Percentiles rank a stretch among this genome's conserved stretches.
Conservation (phyloP, 352 stramenopile genomes). For the Globisporangium megalacanthum region DNA sequence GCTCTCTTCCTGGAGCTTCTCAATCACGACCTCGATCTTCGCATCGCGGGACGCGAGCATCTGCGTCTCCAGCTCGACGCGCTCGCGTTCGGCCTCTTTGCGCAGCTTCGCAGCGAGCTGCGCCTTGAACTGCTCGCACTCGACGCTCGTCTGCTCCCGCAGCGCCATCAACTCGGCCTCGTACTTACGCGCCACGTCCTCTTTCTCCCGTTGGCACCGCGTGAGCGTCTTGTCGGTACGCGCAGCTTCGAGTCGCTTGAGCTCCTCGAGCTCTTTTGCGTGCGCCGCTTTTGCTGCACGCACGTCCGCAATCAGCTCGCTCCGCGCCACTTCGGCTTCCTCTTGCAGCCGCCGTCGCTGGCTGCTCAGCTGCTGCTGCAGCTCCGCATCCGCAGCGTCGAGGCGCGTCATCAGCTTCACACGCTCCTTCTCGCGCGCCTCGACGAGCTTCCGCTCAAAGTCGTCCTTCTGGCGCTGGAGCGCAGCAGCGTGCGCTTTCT, state of each 20-base stretch:
- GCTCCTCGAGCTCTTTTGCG: constrained; percentile 53
- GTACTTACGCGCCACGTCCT: constrained; percentile 57
- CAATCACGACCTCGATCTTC: constrained; percentile 79
- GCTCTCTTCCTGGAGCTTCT: constrained; percentile 73
- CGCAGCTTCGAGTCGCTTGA: constrained; percentile 39
- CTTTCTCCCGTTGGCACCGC: constrained; percentile 56
- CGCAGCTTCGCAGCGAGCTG: constrained; percentile 50
- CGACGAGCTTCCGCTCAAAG: constrained; percentile 63
- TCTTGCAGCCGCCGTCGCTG: constrained; percentile 70
- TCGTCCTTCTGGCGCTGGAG: constrained; percentile 60
- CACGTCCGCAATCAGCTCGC: constrained; percentile 50
- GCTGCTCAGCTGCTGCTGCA: constrained; percentile 73
- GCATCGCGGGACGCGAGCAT: constrained; percentile 68
- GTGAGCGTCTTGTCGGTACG: constrained; percentile 28
- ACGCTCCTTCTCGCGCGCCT: constrained; percentile 71
- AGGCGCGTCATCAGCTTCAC: constrained; percentile 64
- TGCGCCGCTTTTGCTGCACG: constrained; percentile 42
- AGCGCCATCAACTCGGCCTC: constrained; percentile 47
- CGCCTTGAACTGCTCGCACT: constrained; percentile 61
- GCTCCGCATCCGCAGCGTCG: constrained; percentile 62
- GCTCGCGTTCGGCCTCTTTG: constrained; percentile 50
- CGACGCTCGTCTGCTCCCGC: constrained; percentile 48
- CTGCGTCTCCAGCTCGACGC: constrained; percentile 55
- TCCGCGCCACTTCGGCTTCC: constrained; percentile 52
- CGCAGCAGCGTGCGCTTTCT: constrained; percentile 49